Conservation (phyloP, 805 yeast species). For the Maudiozyma pseudohumilis region DNA sequence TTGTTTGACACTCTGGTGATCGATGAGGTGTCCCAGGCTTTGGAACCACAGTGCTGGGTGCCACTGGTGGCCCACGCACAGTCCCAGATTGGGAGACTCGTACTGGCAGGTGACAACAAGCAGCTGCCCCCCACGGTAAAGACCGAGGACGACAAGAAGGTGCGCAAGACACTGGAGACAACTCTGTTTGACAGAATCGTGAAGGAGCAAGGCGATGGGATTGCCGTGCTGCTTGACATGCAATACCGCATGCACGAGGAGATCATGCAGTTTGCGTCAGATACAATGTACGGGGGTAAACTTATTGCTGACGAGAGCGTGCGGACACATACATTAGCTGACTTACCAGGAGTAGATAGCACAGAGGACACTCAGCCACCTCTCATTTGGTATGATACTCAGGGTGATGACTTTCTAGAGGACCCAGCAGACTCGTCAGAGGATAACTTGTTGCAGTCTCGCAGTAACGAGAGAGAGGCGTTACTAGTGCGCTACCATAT, state of each 20-base stretch:
- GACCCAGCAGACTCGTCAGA: slow-evolving; percentile 27
- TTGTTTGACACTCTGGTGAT: slow-evolving; percentile 75
- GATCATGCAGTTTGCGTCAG: slow-evolving; percentile 74
- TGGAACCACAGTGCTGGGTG: slow-evolving; percentile 96
- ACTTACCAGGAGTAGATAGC: slow-evolving; percentile 40
- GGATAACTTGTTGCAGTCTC: slow-evolving; percentile 20
- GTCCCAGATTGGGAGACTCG: slow-evolving; percentile 40
- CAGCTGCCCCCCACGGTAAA: slow-evolving; percentile 90
- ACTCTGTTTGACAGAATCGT: slow-evolving; percentile 80
- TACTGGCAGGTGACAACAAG: slow-evolving; percentile 87
- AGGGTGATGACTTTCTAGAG: slow-evolving; percentile 78
- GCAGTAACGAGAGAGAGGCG: slow-evolving; percentile 71
- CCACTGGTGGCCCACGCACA: slow-evolving; percentile 64
- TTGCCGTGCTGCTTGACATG: slow-evolving; percentile 51
- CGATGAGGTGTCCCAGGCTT: slow-evolving; percentile 90
- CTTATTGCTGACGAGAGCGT: slow-evolving; percentile 57
- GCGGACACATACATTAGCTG: slow-evolving; percentile 39
- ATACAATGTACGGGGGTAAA: slow-evolving; percentile 49
- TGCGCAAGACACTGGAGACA: slow-evolving; percentile 39
- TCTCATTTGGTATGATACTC: slow-evolving; percentile 83
- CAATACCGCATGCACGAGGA: slow-evolving; percentile 82
- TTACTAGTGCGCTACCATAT: slow-evolving; percentile 51
- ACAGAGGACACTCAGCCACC: slow-evolving; percentile 49
- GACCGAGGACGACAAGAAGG: slow-evolving; percentile 34
- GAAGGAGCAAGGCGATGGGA: slow-evolving; percentile 35